These are phyloP conservation scores for Allium cepa DNA, from an alignment of 106 monocot genomes.

Conservation along the genomic window DNA sequence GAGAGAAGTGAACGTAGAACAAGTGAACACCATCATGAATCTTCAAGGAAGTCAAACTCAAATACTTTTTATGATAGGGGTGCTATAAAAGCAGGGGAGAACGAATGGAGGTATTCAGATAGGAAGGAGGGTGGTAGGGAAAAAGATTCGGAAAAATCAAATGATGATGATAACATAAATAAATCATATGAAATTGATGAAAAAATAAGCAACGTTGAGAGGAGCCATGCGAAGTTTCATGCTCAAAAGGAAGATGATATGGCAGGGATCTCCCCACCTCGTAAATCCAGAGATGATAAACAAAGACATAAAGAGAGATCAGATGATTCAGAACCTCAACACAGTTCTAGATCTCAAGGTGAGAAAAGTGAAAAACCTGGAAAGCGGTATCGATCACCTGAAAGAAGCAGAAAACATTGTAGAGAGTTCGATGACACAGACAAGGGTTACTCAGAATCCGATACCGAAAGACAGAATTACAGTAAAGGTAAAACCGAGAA, in stretches of 20 bases:
- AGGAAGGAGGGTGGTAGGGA: conserved; percentile 44
- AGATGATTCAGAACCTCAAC: conserved; percentile 22
- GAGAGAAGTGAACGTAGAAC: conserved; percentile 47
- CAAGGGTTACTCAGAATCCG: conserved; percentile 64
- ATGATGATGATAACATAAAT: conserved; percentile 10
- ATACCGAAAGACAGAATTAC: conserved; percentile 42
- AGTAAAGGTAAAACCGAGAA: conserved; percentile 36
- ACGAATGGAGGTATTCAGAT: conserved; percentile 42
- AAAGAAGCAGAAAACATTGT: conserved; percentile 38
- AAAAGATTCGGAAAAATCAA: conserved; percentile 17
- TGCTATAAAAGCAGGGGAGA: conserved; percentile 30
- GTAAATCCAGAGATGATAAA: conserved; percentile 38
- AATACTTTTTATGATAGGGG: conserved; percentile 33
- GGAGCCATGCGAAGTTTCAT: conserved; percentile 24
- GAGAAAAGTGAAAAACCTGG: conserved; percentile 44
- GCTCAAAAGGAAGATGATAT: conserved; percentile 25
- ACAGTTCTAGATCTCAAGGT: conserved; percentile 15
- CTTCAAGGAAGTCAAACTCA: conserved; percentile 26
- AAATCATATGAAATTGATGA: conserved; percentile 18
- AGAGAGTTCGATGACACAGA: conserved; percentile 61
- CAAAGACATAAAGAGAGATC: conserved; percentile 29
- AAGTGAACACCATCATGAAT: conserved; percentile 29
- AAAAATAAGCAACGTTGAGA: conserved; percentile 6
- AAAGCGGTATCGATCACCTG: conserved; percentile 48
- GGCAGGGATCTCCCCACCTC: neutral